Evolutionary conservation across 257 asterid genomes (phyloP), one percentile per base, ranked within the genome.

Genomic region (Mentha longifolia): DNA sequence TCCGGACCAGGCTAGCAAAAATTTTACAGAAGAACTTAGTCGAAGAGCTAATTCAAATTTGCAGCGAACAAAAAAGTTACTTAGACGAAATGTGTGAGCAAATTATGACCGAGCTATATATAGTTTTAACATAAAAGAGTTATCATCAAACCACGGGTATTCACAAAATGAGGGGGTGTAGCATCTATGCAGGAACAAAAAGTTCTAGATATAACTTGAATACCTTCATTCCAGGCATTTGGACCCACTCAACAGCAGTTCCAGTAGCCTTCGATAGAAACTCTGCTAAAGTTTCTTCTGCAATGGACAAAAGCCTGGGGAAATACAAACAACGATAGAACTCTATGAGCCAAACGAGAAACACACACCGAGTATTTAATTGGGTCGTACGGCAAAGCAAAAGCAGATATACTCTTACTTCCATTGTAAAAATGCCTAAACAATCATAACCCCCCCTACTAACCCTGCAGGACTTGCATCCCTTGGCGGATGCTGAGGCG

Each of bases 181-280:
- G 59, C 15, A 64, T 30, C 46, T 25, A 9, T 16, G 10, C 9
- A 9, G 8, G 8, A 35, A 35, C 19, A 14, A 22, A 11, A 45
- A 59, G 22, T 65, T 5, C 39, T 77, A 68, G 47, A 70, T 71
- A 25, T 10, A 13, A 17, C 46, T 2, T 9, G 3, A 11, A n/a
- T 85, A 90, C 97, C 97, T 90, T 90, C 97, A 90, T 90, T 90
- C 97, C 97, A 88, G 97, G 97, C 97, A 90, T 90, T 88, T 88
- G 97, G 92, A 90, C 92, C 97, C 97, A 90, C 97, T 90, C 97
- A 65, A 90, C 95, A 80, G 97, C 97, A 67, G 97, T 90, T 88
- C 97, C 97, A 76, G 97, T 90, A 70, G 97, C 97, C 97, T 90
- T 90, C 19, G 97, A 90, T 64, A 90, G 87, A 90, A 90, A 90